A percentile compares a stretch with the other conserved stretches of the same genome.
These are phyloP conservation scores for Cerioporus squamosus DNA, from an alignment of 1,284 basidiomycete species.

Conservation along the genomic window DNA sequence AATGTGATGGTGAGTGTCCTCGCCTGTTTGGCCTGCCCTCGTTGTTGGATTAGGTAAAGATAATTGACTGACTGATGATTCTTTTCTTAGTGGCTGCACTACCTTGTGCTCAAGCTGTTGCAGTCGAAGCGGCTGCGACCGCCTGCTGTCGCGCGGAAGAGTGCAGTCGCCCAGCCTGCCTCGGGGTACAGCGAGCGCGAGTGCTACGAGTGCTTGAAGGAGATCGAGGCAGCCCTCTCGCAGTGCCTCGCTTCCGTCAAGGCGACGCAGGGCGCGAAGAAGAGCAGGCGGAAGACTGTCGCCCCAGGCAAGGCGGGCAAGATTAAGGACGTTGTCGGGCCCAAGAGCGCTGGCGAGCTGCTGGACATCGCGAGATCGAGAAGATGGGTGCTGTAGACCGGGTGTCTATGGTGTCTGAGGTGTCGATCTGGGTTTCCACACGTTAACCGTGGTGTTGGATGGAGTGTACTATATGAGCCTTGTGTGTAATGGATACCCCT, in stretches of 20 bases:
- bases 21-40: not conserved
- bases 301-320: constrained; percentile 21
- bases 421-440: too few species aligned
- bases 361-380: constrained; percentile 54
- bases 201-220: constrained; percentile 63
- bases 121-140: constrained; percentile 66
- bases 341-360: constrained; percentile 55
- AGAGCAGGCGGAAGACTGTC: constrained; percentile 47
- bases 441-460: too few species aligned
- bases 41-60: not conserved
- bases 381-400: constrained; percentile 49
- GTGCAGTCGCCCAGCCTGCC: constrained; percentile 19
- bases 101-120: constrained; percentile 74
- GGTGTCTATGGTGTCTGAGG: not conserved
- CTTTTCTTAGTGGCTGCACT: constrained; percentile 77
- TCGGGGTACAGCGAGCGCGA: constrained; percentile 54
- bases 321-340: constrained; percentile 29
- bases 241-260: constrained; percentile 42
- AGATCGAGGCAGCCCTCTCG: constrained; percentile 56
- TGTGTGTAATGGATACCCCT: not conserved
- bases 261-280: constrained; percentile 28
- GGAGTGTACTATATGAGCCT: not conserved
- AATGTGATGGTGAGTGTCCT: constrained; percentile 80
- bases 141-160: constrained; percentile 41
- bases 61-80: not conserved